phyloP scores from a whole-genome alignment of 192 early-diverging fungal genomes.

The Umbelopsis sp. region DNA sequence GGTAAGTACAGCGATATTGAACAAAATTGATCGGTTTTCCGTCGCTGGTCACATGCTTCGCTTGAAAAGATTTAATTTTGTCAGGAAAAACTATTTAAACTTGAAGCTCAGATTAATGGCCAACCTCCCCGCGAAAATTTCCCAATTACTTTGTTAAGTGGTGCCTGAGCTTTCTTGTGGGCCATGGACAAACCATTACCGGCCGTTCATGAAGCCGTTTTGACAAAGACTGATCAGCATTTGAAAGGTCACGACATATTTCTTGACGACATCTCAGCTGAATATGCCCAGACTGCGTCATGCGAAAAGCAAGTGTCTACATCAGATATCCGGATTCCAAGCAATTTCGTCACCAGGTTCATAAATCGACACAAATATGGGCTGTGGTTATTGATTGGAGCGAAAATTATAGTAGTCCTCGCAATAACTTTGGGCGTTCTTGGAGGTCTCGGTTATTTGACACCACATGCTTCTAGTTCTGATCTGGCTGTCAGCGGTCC shows the following conservation, averaged over 20 bases:
- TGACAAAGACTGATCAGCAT: conserved; percentile 13
- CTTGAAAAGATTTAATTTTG: no score
- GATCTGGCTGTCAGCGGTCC: conserved; percentile 1
- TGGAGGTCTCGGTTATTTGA: conserved; percentile 1
- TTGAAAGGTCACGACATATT: neutral
- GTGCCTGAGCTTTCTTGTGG: conserved; percentile 3
- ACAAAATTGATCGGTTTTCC: neutral
- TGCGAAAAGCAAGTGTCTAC: neutral
- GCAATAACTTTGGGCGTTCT: neutral
- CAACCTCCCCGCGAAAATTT: no score
- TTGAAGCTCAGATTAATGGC: no score
- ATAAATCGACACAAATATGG: conserved; percentile 2
- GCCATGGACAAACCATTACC: conserved; percentile 11
- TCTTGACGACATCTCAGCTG: neutral
- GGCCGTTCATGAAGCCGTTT: neutral
- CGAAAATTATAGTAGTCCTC: neutral
- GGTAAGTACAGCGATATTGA: neutral
- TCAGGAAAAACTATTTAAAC: no score
- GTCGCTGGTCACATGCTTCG: neutral
- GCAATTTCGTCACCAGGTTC: neutral
- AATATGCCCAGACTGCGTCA: neutral
- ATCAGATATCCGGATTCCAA: neutral
- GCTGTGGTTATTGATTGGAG: neutral
- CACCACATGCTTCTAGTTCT: neutral
- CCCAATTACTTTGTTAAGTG: neutral